These are phyloP conservation scores for Zygoascus biomembranicola DNA, from an alignment of 805 yeast species.

Conservation along the genomic window DNA sequence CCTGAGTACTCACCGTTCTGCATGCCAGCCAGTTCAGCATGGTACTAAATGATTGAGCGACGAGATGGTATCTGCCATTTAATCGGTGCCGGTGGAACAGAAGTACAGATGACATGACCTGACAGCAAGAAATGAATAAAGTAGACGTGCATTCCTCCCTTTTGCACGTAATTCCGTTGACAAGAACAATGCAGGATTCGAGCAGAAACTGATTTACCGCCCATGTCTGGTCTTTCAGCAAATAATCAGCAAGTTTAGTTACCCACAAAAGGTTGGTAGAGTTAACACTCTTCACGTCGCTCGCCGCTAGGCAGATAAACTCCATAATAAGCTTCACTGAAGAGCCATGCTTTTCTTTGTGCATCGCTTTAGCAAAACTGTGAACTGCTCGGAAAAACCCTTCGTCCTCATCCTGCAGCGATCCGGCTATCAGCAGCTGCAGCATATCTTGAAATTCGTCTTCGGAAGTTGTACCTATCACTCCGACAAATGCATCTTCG, in stretches of 20 bases:
- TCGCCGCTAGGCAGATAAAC: neutral
- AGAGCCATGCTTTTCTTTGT: neutral
- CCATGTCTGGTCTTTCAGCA: conserved; percentile 47
- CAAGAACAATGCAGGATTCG: conserved; percentile 44
- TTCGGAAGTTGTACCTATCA: neutral
- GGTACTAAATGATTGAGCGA: conserved; percentile 41
- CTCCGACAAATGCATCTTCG: neutral
- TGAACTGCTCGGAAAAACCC: conserved; percentile 1
- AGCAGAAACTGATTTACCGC: conserved; percentile 55
- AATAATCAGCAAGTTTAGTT: neutral
- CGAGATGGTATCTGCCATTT: conserved; percentile 63
- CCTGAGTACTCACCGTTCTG: conserved; percentile 5
- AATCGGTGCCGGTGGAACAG: conserved; percentile 64
- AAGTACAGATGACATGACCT: conserved; percentile 50
- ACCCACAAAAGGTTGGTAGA: neutral
- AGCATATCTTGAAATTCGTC: neutral
- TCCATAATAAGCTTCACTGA: neutral
- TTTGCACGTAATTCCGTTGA: conserved; percentile 22
- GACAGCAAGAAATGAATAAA: conserved; percentile 14
- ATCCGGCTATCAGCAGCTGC: neutral
- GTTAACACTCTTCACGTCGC: neutral
- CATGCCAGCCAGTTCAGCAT: conserved; percentile 42
- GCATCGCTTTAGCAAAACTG: neutral
- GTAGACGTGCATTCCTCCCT: neutral
- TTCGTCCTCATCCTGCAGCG: neutral